Evolutionary conservation across 768 basidiomycete species (phyloP), one percentile per base, ranked within the genome.

Genomic region (Pleurotus djamor): DNA sequence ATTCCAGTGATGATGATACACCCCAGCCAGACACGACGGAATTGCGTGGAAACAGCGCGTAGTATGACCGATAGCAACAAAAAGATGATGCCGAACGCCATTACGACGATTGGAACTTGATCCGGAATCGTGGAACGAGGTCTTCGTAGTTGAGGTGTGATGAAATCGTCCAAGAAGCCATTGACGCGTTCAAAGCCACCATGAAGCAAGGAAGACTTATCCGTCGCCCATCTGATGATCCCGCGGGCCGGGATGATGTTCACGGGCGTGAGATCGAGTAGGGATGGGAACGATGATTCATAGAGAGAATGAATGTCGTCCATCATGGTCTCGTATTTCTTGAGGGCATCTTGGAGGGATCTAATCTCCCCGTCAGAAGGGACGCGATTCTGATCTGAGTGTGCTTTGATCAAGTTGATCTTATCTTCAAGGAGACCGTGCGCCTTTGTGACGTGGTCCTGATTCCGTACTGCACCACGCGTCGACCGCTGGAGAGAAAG

Each of bases 21-120:
- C 14, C 52, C 52, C 14, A 55, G 36, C 52, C 52, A 55, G 6
- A 55, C 52, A 8, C 52, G 52, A 12, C 37, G 52, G 14, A 55
- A 28, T 16, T 55, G 52, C 4, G 52, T 55, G 7, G 52, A 12
- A 2, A 55, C 52, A 7, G 52, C 52, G 9, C 8, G 52, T n/a
- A 55, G 32, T 4, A 55, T 38, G 37, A 55, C 52, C n/a, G 52
- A 55, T 4, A 55, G 14, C 36, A 55, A 21, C 4, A 55, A 38
- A 21, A 55, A 55, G 13, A 43, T 43, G 7, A 55, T 21, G 28
- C 52, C 52, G 4, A 55, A 37, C 1, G 8, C 36, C 38, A 55
- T 38, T 4, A 43, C 36, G 52, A 7, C 10, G 5, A 55, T 21
- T 35, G 49, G 49, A 7, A 50, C 49, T 50, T 50, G 49, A 5